A percentile compares a stretch with the other conserved stretches of the same genome.
These are phyloP conservation scores for Murraya koenigii DNA, from an alignment of 345 rosid species.

Conservation along the genomic window DNA sequence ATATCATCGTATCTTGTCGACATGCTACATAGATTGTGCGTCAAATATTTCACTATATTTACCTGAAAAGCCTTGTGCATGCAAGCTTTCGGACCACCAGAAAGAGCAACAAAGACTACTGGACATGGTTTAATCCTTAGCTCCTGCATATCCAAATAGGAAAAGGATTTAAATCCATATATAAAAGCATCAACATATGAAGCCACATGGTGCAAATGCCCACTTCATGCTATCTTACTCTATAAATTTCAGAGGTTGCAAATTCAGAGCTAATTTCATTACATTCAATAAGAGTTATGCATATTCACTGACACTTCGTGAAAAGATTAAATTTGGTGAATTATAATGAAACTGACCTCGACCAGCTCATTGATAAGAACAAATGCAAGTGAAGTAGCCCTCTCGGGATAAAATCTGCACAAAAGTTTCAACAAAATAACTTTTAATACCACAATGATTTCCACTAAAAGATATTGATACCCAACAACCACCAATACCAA, in stretches of 20 bases:
- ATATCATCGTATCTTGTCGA: not conserved
- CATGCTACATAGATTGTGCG: not conserved
- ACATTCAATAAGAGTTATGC: not conserved
- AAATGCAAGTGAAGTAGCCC: constrained; percentile 72
- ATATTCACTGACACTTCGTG: not conserved
- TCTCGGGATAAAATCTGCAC: constrained; percentile 75
- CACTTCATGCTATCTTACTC: not conserved
- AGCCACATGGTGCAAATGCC: not conserved
- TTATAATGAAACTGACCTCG: constrained; percentile 46
- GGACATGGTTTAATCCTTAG: constrained; percentile 66
- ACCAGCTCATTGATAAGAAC: constrained; percentile 64
- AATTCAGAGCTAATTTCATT: not conserved
- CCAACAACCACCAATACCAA: not conserved
- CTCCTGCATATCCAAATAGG: constrained; percentile 39
- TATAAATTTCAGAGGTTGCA: not conserved
- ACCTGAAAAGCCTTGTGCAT: constrained; percentile 90
- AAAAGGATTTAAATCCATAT: not conserved
- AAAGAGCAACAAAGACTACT: constrained; percentile 70
- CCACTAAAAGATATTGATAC: not conserved
- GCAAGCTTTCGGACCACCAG: constrained; percentile 90
- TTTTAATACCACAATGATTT: not conserved
- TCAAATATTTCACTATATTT: not conserved
- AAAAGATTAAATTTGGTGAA: not conserved
- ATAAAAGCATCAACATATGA: not conserved
- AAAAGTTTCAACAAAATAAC: constrained; percentile 8